These are phyloP conservation scores for Buddleja alternifolia DNA, from an alignment of 257 asterid species.

Conservation along the genomic window DNA sequence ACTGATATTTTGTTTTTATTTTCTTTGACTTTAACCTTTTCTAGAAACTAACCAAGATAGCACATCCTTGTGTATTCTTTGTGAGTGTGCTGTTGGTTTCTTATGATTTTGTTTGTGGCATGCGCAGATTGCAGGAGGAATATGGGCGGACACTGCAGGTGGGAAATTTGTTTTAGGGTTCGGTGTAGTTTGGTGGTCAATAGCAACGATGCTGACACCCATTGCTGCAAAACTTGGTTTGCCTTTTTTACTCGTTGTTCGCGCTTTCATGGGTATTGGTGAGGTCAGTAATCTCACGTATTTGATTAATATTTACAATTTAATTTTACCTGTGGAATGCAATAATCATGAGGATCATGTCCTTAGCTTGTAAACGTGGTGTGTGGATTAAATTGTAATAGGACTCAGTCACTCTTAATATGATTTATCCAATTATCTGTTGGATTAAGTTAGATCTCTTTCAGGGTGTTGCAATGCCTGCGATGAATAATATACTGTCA, in stretches of 20 bases:
- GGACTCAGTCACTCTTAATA: conserved; percentile 2
- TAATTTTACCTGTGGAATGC: conserved; percentile 9
- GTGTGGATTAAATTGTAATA: conserved; percentile 1
- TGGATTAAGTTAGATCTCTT: conserved; percentile 26
- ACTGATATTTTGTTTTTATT: background rate
- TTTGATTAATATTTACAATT: conserved; percentile 6
- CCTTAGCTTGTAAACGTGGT: conserved; percentile 18
- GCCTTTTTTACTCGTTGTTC: conserved; percentile 82
- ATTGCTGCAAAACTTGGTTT: conserved; percentile 82
- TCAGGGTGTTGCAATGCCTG: conserved; percentile 99
- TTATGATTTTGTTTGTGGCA: conserved; percentile 21
- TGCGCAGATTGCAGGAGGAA: conserved; percentile 88
- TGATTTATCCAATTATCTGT: conserved; percentile 21
- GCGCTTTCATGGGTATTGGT: conserved; percentile 94
- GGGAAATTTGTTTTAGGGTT: conserved; percentile 86
- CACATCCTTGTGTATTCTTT: background rate
- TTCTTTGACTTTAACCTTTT: background rate
- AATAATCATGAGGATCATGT: background rate
- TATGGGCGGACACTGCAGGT: conserved; percentile 96
- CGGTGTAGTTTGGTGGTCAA: conserved; percentile 97
- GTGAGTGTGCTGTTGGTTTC: conserved; percentile 26
- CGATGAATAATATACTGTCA: conserved; percentile 87
- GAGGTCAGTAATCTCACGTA: conserved; percentile 58
- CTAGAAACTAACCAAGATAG: background rate
- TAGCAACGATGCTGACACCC: conserved; percentile 82